Conservation (phyloP, 1,284 basidiomycete genomes). For the Cryptococcus depauperatus region DNA sequence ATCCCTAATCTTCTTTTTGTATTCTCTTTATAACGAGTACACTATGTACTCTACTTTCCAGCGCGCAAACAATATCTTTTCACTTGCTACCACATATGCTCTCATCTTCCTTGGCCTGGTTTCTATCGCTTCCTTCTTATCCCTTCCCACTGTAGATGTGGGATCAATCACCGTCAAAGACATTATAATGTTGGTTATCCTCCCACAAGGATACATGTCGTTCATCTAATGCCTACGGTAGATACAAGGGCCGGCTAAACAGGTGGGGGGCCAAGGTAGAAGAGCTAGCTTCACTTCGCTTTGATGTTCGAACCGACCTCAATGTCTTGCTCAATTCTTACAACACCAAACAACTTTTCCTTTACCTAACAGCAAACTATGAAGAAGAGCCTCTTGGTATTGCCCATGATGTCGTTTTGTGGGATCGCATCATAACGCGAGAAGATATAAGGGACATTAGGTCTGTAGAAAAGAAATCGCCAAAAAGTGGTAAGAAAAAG, state of each 20-base stretch:
- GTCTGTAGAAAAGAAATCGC: conserved; percentile 29
- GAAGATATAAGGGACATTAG: conserved; percentile 33
- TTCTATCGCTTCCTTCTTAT: conserved; percentile 35
- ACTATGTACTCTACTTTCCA: conserved; percentile 43
- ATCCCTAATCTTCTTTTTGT: conserved; percentile 5
- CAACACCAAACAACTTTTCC: conserved; percentile 47
- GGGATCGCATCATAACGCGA: conserved; percentile 44
- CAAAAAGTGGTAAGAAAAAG: conserved; percentile 15
- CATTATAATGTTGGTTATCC: conserved; percentile 37
- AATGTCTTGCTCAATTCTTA: conserved; percentile 42
- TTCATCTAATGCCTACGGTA: conserved; percentile 5
- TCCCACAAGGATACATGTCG: not conserved
- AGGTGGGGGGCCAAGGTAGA: conserved; percentile 34
- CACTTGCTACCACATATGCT: conserved; percentile 42
- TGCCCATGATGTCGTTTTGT: conserved; percentile 43
- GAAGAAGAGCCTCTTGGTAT: conserved; percentile 19
- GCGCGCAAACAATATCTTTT: conserved; percentile 42
- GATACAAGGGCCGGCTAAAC: conserved; percentile 30
- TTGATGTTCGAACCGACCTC: conserved; percentile 43
- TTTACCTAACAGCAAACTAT: conserved; percentile 44
- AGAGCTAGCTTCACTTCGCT: conserved; percentile 41
- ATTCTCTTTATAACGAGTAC: not conserved
- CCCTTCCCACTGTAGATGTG: conserved; percentile 26
- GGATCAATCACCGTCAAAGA: conserved; percentile 39
- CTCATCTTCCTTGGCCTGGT: conserved; percentile 43